Base-by-base conservation (phyloP, 345 rosid genomes). In the Eucalyptus shirleyi region DNA sequence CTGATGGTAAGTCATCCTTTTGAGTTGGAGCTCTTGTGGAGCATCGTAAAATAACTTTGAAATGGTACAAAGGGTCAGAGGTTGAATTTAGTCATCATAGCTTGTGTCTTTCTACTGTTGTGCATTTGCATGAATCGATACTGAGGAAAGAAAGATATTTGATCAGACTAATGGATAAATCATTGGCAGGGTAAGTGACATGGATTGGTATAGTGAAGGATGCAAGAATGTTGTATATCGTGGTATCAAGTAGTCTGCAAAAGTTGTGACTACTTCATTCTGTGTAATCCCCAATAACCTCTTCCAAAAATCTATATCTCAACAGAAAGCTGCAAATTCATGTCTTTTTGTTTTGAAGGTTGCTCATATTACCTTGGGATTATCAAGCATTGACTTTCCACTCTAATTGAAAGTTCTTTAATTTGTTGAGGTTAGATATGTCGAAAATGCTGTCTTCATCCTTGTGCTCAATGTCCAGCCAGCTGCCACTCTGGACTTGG, bases 1-100 rank as follows among this genome's bases (percentile, higher is more conserved):
- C 95, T 51, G 99, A 98, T 95, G 99, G 99, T 96, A 92, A 90
- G 90, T 67, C 40, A 24, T 87, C 15, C 18, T 37, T 67, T 56
- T 90, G 50, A 77, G 47, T 37, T 77, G 85, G 47, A 77, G 85
- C 24, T 77, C 47, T 40, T 40, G 85, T 77, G 85, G 30, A 40
- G 44, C 47, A 44, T 77, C 4, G 47, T 40, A 12, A 77, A 21
- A 40, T 40, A 40, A 77, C 85, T 77, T 77, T 40, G 85, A 77
- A 77, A 77, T 40, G 47, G 47, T 77, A 40, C 30, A 40, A 77
- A 77, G 47, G 30, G 47, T 77, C 47, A 37, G 85, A 77, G 83
- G 85, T 77, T 40, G 85, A 77, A 77, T 40, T 77, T 77, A 21
- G 85, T 77, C 85, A 40, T 40, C 47, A 21, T 23, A 77, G 47